Evolutionary conservation across 208 protist species (phyloP), one percentile per base, ranked within the genome.

Genomic region (Crithidia acanthocephali): DNA sequence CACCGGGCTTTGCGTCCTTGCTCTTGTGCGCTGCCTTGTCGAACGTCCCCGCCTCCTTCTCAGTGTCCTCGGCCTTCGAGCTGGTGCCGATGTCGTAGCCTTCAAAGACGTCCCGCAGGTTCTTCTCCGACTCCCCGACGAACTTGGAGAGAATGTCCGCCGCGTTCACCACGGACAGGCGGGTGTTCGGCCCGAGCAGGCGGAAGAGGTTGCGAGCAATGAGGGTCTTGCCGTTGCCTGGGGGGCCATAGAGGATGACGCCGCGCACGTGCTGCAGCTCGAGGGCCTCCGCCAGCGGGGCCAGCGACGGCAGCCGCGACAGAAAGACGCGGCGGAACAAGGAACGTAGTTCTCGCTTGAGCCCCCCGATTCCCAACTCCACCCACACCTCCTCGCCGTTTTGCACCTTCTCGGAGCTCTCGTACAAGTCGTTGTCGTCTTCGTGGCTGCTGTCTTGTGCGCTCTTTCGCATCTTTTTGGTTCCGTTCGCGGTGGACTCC

Each of bases 141-240:
- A 96, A 99, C 82, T 99, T 99, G 75, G 98, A 98, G 7, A 99
- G 78, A 44, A 99, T 95, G 59, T 99, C 98, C 20, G 98, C 96
- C 7, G 98, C 98, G 76, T 98, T 98, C 25, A 99, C 92, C 13
- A 97, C 69, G 15, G 88, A 86, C 18, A 98, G 68, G 51, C 84
- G 87, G n/a, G 83, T 78, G 33, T 83, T 67, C 22, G 80, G 76
- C 18, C 98, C 97, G 7, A 99, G 84, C 76, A 99, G 94, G 55
- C 98, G 96, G 23, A 97, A 97, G 64, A 99, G 99, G 56, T 98
- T 91, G 32, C 99, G 90, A 7, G 99, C 99, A 67, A 99, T 98
- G n/a, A 99, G 87, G 0, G 99, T 99, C 79, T 99, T 99, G 56
- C 99, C 99, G 65, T 98, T 99, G 53, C 99, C 99, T 25, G 99